These are phyloP conservation scores for Fusarium sp. DNA, from an alignment of 2,329 filamentous ascomycete species.

Conservation along the genomic window DNA sequence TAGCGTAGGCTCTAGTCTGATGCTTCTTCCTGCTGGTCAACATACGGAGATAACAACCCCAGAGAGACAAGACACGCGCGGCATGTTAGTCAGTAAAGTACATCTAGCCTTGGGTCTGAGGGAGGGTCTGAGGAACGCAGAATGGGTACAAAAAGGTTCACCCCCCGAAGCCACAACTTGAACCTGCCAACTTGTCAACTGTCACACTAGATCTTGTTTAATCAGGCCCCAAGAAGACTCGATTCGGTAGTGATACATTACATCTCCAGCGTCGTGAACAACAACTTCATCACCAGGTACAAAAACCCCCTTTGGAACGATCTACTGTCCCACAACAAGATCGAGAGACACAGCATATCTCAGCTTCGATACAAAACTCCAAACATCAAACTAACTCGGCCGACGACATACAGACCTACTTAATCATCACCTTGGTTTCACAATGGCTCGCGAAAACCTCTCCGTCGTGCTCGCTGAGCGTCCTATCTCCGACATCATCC, in stretches of 20 bases:
- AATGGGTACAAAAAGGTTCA: conserved; percentile 14
- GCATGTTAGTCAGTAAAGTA: not conserved
- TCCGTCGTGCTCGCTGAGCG: conserved; percentile 75
- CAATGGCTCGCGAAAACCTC: conserved; percentile 62
- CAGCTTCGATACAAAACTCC: conserved; percentile 1
- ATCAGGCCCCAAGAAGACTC: not conserved
- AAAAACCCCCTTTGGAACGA: conserved; percentile 5
- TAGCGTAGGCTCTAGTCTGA: not conserved
- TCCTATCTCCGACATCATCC: conserved; percentile 72
- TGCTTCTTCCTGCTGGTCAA: conserved; percentile 11
- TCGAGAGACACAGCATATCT: conserved; percentile 17
- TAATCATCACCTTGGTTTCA: conserved; percentile 19
- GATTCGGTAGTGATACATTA: conserved; percentile 3
- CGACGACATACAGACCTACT: conserved; percentile 4
- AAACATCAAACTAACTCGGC: not conserved
- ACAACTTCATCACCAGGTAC: conserved; percentile 12
- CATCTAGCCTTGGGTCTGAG: not conserved
- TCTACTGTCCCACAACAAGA: conserved; percentile 21
- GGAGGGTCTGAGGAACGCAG: not conserved
- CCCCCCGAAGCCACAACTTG: not conserved
- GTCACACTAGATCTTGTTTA: conserved; percentile 18
- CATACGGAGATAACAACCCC: conserved; percentile 39
- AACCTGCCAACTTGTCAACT: not conserved
- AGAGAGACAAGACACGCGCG: conserved; percentile 34
- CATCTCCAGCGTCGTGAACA: conserved; percentile 1